phyloP scores from a whole-genome alignment of 2,329 filamentous ascomycete species.

The Trichoderma sp. region DNA sequence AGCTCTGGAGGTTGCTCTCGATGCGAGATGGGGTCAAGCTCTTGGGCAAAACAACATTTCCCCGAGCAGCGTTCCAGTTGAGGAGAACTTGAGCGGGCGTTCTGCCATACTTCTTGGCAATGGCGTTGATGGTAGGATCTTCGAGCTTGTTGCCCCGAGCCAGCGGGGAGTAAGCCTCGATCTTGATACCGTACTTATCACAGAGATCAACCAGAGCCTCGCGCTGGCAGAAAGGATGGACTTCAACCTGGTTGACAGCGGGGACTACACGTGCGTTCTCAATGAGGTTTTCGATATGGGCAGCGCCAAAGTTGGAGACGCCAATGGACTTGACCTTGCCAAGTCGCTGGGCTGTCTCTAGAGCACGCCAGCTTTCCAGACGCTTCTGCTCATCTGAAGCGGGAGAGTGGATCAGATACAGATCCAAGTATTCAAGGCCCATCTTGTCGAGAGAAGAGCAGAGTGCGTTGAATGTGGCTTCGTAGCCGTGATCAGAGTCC shows the following conservation, averaged over 20 bases:
- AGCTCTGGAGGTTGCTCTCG: conserved; percentile 64
- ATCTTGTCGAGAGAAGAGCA: conserved; percentile 68
- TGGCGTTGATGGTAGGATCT: conserved; percentile 59
- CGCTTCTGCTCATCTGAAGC: conserved; percentile 69
- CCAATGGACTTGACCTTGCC: conserved; percentile 71
- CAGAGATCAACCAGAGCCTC: conserved; percentile 58
- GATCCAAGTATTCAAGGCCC: conserved; percentile 69
- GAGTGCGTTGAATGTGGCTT: conserved; percentile 58
- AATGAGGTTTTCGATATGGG: conserved; percentile 60
- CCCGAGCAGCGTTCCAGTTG: conserved; percentile 76
- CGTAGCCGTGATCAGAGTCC: conserved; percentile 49
- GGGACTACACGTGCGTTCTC: conserved; percentile 61
- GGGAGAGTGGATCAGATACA: conserved; percentile 66
- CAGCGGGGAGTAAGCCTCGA: conserved; percentile 59
- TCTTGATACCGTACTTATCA: conserved; percentile 57
- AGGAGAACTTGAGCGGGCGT: conserved; percentile 75
- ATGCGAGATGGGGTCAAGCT: conserved; percentile 66
- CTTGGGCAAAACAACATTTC: conserved; percentile 74
- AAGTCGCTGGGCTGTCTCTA: conserved; percentile 64
- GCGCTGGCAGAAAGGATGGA: conserved; percentile 73
- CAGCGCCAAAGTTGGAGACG: conserved; percentile 75
- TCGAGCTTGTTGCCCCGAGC: conserved; percentile 47
- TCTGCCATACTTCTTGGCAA: conserved; percentile 70
- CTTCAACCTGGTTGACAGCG: conserved; percentile 77
- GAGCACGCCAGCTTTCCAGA: conserved; percentile 72